Evolutionary conservation across 163 green algal genomes (phyloP).

Genomic region (Coccomyxa subellipsoidea): DNA sequence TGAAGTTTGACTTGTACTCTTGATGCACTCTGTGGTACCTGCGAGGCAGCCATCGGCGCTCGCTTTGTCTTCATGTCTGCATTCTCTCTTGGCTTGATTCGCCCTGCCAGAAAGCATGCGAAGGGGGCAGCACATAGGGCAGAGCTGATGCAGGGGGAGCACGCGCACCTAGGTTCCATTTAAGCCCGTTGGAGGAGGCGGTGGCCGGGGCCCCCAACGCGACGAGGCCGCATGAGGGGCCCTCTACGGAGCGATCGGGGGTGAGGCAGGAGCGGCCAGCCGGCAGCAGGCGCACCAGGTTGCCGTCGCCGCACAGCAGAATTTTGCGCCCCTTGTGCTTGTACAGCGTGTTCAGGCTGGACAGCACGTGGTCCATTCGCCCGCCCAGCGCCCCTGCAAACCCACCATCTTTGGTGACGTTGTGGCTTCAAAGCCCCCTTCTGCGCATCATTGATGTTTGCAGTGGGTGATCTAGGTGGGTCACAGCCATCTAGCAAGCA

Average conservation of each 20-base stretch:
- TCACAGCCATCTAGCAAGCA: too few relatives aligned
- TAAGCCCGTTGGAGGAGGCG: conserved; percentile 5
- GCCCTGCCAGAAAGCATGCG: too few relatives aligned
- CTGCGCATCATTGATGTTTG: too few relatives aligned
- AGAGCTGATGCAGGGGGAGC: not conserved
- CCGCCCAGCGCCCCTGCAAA: conserved; percentile 80
- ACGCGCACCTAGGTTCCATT: not conserved
- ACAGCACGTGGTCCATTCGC: conserved; percentile 88
- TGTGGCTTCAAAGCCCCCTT: too few relatives aligned
- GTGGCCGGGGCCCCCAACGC: conserved; percentile 55
- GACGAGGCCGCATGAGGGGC: conserved; percentile 80
- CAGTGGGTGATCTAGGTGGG: too few relatives aligned
- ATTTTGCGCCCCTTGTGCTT: conserved; percentile 38
- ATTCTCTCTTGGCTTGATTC: too few relatives aligned
- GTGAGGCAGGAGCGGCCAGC: conserved; percentile 40
- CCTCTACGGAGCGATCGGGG: conserved; percentile 50
- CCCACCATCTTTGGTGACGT: too few relatives aligned
- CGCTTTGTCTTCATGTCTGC: too few relatives aligned
- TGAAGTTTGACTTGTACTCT: too few relatives aligned
- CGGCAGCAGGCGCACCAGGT: conserved; percentile 69
- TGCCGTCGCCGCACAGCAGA: conserved; percentile 79
- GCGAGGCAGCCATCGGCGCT: too few relatives aligned
- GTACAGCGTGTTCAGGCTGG: conserved; percentile 79
- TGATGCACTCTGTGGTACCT: too few relatives aligned
- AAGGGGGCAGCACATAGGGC: not conserved